Percentiles rank a stretch among this genome's conserved stretches.
phyloP scores from a whole-genome alignment of 306 rosid genomes.

The Corylus heterophylla region DNA sequence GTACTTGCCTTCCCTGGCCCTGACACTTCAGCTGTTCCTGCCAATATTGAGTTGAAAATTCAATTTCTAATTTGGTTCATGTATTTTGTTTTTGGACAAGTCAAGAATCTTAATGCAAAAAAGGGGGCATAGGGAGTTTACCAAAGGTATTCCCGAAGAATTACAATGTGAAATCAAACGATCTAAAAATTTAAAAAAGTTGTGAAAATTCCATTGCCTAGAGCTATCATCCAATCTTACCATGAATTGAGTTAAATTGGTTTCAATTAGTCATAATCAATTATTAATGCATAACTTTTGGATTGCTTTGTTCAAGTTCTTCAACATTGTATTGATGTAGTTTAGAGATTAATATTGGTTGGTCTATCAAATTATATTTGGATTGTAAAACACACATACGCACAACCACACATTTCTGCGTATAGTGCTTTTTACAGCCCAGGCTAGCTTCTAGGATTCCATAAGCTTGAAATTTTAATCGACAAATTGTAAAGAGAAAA shows the following conservation, averaged over 20 bases:
- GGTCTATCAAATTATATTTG: no score
- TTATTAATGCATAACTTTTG: no score
- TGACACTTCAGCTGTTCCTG: not conserved
- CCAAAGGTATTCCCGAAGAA: not conserved
- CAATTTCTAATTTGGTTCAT: not conserved
- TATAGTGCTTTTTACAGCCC: no score
- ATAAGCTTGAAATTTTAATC: no score
- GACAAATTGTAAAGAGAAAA: no score
- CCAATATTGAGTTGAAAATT: not conserved
- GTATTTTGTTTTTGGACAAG: not conserved
- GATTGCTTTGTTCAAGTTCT: not conserved
- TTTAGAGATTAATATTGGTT: not conserved
- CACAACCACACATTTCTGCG: no score
- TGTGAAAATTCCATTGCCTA: not conserved
- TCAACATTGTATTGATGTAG: not conserved
- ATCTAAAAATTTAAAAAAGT: not conserved
- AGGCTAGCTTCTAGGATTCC: no score
- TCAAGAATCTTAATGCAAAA: not conserved
- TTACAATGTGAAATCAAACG: not conserved
- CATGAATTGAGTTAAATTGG: not conserved
- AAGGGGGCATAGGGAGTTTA: not conserved
- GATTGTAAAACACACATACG: not conserved
- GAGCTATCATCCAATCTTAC: not conserved
- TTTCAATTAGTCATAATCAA: not conserved
- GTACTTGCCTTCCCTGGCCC: not conserved